These are phyloP conservation scores for Mycena alexandri DNA, from an alignment of 768 basidiomycete genomes.

Conservation along the genomic window DNA sequence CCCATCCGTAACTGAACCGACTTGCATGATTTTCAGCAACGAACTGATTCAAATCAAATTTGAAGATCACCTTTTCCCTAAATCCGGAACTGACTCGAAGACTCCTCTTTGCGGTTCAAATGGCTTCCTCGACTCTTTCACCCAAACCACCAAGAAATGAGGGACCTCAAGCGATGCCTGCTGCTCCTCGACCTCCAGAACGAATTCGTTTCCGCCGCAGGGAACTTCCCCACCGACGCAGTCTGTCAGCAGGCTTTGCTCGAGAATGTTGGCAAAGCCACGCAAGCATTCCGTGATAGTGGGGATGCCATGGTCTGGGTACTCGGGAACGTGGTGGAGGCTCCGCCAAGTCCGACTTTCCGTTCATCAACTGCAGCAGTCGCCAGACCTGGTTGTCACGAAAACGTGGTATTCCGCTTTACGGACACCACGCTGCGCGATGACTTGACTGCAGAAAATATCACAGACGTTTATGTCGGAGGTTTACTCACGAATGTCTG, in stretches of 20 bases:
- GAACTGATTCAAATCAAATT: too few relatives aligned
- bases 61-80: neutral
- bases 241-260: conserved; percentile 35
- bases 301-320: conserved; percentile 40
- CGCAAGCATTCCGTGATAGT: conserved; percentile 34
- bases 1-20: too few relatives aligned
- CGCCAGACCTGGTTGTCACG: conserved; percentile 35
- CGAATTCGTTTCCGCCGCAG: conserved; percentile 42
- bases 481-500: conserved; percentile 46
- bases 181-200: conserved; percentile 47
- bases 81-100: neutral
- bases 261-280: conserved; percentile 32
- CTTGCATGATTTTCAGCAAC: too few relatives aligned
- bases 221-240: conserved; percentile 41
- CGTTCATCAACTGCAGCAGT: conserved; percentile 32
- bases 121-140: neutral
- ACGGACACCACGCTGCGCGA: conserved; percentile 41
- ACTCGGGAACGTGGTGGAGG: conserved; percentile 24
- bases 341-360: conserved; percentile 28
- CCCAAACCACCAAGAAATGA: conserved; percentile 6
- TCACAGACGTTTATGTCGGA: conserved; percentile 40
- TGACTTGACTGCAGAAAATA: conserved; percentile 35
- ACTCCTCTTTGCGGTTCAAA: neutral
- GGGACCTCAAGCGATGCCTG: conserved; percentile 33
- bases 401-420: conserved; percentile 46